phyloP scores from a whole-genome alignment of 2,329 filamentous ascomycete species.

The Phialocephala sp. region DNA sequence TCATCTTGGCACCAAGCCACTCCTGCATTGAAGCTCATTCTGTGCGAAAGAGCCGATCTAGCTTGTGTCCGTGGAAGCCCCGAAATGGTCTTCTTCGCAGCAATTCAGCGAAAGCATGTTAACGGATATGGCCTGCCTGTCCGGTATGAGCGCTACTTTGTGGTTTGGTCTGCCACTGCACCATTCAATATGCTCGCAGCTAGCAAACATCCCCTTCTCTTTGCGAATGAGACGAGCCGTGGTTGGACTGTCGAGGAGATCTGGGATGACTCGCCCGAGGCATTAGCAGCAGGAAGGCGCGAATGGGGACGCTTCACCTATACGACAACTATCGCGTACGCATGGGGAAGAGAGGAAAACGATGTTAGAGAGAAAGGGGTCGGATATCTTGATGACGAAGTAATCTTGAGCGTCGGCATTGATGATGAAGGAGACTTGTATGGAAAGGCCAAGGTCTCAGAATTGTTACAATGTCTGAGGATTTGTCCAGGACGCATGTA shows the following conservation, averaged over 20 bases:
- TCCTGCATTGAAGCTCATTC: conserved; percentile 46
- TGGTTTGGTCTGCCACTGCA: conserved; percentile 45
- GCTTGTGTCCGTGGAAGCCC: conserved; percentile 34
- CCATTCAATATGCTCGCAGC: conserved; percentile 47
- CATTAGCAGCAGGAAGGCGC: conserved; percentile 25
- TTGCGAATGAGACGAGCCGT: conserved; percentile 45
- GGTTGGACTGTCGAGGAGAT: conserved; percentile 45
- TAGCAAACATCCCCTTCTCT: conserved; percentile 44
- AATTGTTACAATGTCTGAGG: conserved; percentile 46
- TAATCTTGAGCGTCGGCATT: conserved; percentile 47
- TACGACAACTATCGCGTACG: conserved; percentile 47
- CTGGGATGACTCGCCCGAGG: conserved; percentile 41
- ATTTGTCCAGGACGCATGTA: conserved; percentile 55
- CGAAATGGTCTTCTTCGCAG: conserved; percentile 44
- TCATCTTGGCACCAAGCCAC: conserved; percentile 47
- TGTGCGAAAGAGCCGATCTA: conserved; percentile 42
- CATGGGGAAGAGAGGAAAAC: conserved; percentile 43
- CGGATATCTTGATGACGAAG: conserved; percentile 47
- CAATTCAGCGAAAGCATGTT: conserved; percentile 46
- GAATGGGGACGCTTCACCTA: conserved; percentile 46
- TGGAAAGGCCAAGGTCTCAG: conserved; percentile 41
- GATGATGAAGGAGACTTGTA: conserved; percentile 46
- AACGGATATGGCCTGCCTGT: conserved; percentile 44
- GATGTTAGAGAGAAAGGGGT: conserved; percentile 43
- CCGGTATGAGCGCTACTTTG: conserved; percentile 47